Conservation (phyloP, 176 grass and related monocot genomes). For the Neostapfia colusana region DNA sequence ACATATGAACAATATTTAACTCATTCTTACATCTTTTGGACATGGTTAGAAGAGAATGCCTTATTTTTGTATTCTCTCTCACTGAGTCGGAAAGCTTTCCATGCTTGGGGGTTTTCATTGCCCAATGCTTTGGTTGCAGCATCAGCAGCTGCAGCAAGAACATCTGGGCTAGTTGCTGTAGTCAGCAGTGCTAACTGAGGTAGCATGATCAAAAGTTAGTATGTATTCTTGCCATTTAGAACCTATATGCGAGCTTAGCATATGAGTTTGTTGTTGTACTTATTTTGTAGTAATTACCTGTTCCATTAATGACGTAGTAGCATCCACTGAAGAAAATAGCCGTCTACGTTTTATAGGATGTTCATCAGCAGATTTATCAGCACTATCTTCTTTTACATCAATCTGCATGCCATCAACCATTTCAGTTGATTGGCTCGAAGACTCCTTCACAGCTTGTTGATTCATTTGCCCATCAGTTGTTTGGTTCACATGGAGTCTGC, state of each 20-base stretch:
- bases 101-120: conserved; percentile 63
- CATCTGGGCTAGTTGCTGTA: conserved; percentile 55
- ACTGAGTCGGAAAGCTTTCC: conserved; percentile 56
- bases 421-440: conserved; percentile 47
- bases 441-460: conserved; percentile 43
- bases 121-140: conserved; percentile 63
- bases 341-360: conserved; percentile 61
- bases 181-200: conserved; percentile 72
- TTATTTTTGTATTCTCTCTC: conserved; percentile 59
- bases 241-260: not conserved
- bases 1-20: conserved; percentile 13
- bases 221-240: conserved; percentile 8
- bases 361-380: conserved; percentile 56
- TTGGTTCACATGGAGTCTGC: conserved; percentile 45
- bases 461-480: conserved; percentile 41
- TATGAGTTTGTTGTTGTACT: not conserved
- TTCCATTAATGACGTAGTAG: conserved; percentile 69
- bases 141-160: conserved; percentile 72
- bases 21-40: conserved; percentile 49
- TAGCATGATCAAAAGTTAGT: conserved; percentile 47
- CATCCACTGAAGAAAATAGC: conserved; percentile 52
- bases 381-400: conserved; percentile 54
- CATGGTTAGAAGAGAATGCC: conserved; percentile 48
- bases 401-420: conserved; percentile 48
- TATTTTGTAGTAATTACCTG: conserved; percentile 53